Evolutionary conservation across 345 rosid genomes (phyloP).

Genomic region (Gossypium stocksii): DNA sequence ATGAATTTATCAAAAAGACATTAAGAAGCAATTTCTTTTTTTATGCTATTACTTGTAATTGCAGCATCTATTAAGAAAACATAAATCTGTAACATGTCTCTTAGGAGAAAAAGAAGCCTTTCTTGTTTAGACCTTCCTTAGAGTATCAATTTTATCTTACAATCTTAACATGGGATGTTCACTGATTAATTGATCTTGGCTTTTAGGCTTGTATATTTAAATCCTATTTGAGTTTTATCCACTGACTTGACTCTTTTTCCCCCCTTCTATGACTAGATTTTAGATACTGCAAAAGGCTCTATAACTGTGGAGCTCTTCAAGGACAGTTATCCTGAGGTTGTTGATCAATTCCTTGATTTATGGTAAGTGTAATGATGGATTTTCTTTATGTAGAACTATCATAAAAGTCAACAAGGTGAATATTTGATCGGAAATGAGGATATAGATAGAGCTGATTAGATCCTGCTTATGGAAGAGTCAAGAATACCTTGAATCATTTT

Average conservation of each 20-base stretch:
- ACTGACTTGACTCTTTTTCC: background rate
- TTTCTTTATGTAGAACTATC: background rate
- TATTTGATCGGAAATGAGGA: background rate
- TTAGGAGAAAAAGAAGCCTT: background rate
- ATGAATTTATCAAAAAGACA: background rate
- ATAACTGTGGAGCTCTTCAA: conserved; percentile 60
- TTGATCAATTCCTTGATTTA: conserved; percentile 59
- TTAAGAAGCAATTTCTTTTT: background rate
- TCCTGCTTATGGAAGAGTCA: background rate
- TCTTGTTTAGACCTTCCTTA: background rate
- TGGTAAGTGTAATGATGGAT: conserved; percentile 29
- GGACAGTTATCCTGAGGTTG: conserved; percentile 51
- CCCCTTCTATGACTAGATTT: conserved; percentile 32
- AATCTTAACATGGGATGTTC: background rate
- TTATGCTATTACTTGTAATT: background rate
- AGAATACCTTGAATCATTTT: background rate
- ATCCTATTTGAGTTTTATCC: background rate
- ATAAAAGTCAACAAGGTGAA: background rate
- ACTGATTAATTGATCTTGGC: background rate
- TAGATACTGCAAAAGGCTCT: conserved; percentile 61
- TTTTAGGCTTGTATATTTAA: background rate
- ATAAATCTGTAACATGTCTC: background rate
- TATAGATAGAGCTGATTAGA: background rate
- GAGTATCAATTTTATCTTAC: background rate
- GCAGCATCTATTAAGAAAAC: background rate